A percentile compares a stretch with the other conserved stretches of the same genome.
These are phyloP conservation scores for Tulasnella sp. DNA, from an alignment of 768 basidiomycete species.

Conservation along the genomic window DNA sequence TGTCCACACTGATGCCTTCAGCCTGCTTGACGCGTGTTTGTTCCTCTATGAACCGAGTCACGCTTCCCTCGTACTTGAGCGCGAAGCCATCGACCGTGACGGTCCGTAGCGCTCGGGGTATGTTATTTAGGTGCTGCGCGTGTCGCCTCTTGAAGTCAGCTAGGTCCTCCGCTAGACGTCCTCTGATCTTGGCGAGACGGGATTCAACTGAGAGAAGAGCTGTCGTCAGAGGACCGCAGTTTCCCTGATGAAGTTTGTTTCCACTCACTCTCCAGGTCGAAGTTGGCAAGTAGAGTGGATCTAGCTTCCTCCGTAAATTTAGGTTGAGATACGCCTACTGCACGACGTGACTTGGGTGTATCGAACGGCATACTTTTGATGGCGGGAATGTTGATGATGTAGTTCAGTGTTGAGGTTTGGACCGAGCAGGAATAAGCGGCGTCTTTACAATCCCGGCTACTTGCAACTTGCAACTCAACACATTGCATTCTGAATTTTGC, in stretches of 20 bases:
- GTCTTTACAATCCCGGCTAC: too few relatives aligned
- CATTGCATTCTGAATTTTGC: too few relatives aligned
- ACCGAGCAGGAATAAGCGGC: too few relatives aligned
- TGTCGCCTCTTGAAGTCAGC: conserved; percentile 14
- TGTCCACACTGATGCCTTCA: conserved; percentile 13
- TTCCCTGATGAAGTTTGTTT: not conserved
- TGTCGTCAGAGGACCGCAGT: too few relatives aligned
- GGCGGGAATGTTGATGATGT: too few relatives aligned
- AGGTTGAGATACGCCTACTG: not conserved
- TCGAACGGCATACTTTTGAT: too few relatives aligned
- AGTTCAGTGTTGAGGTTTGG: too few relatives aligned
- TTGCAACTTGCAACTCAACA: too few relatives aligned
- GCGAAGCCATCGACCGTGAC: conserved; percentile 18
- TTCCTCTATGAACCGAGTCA: conserved; percentile 7
- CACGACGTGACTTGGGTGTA: too few relatives aligned
- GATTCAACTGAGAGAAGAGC: conserved; percentile 2
- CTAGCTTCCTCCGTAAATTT: not conserved
- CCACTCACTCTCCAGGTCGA: not conserved
- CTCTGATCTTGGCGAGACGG: conserved; percentile 6
- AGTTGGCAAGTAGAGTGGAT: not conserved
- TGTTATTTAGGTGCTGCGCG: conserved; percentile 11
- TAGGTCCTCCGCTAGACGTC: conserved; percentile 3
- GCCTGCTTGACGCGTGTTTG: conserved; percentile 7
- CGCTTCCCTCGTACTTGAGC: conserved; percentile 16
- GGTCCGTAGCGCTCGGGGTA: conserved; percentile 15